phyloP scores from a whole-genome alignment of 805 yeast species.

The Cyberlindnera misumaiensis region DNA sequence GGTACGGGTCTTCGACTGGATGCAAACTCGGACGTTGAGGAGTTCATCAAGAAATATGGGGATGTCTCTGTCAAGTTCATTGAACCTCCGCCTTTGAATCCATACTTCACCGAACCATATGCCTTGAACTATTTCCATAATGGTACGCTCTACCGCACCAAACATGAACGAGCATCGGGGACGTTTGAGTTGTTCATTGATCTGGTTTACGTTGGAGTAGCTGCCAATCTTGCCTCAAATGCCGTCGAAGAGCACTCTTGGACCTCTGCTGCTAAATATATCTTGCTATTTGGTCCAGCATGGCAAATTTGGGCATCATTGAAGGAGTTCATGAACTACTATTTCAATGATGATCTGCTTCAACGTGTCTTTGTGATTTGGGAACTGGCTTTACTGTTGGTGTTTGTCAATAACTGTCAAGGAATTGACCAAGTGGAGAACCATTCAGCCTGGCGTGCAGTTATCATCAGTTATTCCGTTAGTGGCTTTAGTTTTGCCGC shows the following conservation, averaged over 20 bases:
- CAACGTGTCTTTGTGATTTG: slow-evolving; percentile 48
- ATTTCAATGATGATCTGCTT: slow-evolving; percentile 51
- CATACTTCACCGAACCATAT: slow-evolving; percentile 42
- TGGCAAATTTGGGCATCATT: slow-evolving; percentile 63
- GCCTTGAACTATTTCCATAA: slow-evolving; percentile 57
- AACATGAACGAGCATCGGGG: slow-evolving; percentile 44
- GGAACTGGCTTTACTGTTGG: slow-evolving; percentile 42
- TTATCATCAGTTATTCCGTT: slow-evolving; percentile 33
- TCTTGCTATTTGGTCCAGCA: slow-evolving; percentile 48
- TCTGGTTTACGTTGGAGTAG: slow-evolving; percentile 57
- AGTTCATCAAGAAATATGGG: slow-evolving; percentile 43
- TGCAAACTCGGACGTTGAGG: slow-evolving; percentile 19
- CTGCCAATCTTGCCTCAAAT: slow-evolving; percentile 48
- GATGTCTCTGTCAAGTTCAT: slow-evolving; percentile 41
- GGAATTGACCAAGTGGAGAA: slow-evolving; percentile 29
- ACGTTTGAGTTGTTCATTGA: slow-evolving; percentile 55
- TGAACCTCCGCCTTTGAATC: slow-evolving; percentile 29
- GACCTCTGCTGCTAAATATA: slow-evolving; percentile 37
- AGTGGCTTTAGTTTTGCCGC: slow-evolving; percentile 31
- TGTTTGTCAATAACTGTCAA: slow-evolving; percentile 44
- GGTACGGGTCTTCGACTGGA: neutral
- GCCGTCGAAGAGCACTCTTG: slow-evolving; percentile 48
- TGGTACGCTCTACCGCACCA: slow-evolving; percentile 49
- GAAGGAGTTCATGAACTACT: slow-evolving; percentile 57
- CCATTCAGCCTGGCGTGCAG: slow-evolving; percentile 31